phyloP scores from a whole-genome alignment of 257 asterid genomes.

The Echites panduratus region DNA sequence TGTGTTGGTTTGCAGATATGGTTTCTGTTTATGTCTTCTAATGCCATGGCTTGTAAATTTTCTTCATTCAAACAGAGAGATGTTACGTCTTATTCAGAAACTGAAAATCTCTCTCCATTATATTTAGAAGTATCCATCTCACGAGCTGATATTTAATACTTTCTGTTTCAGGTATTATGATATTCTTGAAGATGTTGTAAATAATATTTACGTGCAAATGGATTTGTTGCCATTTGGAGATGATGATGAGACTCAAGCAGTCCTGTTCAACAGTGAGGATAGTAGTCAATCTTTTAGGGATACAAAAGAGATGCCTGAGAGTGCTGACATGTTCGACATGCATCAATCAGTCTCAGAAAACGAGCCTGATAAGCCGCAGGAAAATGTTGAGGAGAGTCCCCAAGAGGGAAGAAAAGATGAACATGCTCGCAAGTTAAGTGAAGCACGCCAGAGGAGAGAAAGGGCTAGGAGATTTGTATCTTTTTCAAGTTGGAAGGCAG shows the following conservation, averaged over 20 bases:
- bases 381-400: conserved; percentile 25
- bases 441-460: conserved; percentile 80
- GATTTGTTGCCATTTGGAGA: conserved; percentile 88
- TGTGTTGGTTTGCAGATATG: background rate
- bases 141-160: conserved; percentile 2
- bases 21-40: background rate
- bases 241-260: conserved; percentile 59
- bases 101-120: background rate
- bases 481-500: conserved; percentile 53
- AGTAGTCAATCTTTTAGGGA: conserved; percentile 84
- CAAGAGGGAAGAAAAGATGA: conserved; percentile 35
- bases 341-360: conserved; percentile 51
- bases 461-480: conserved; percentile 48
- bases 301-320: conserved; percentile 42
- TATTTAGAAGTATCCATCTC: background rate
- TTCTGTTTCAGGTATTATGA: conserved; percentile 49
- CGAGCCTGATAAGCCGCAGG: conserved; percentile 34
- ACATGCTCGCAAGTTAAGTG: conserved; percentile 45
- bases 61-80: background rate
- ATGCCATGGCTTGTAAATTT: background rate
- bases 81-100: background rate
- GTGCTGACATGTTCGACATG: conserved; percentile 35
- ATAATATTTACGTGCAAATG: conserved; percentile 53
- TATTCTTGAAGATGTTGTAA: conserved; percentile 52
- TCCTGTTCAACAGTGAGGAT: conserved; percentile 76